Percentiles rank a stretch among this genome's conserved stretches.
Evolutionary conservation across 2,329 filamentous ascomycete genomes (phyloP).

Genomic region (Paraphaeosphaeria sporulosa): DNA sequence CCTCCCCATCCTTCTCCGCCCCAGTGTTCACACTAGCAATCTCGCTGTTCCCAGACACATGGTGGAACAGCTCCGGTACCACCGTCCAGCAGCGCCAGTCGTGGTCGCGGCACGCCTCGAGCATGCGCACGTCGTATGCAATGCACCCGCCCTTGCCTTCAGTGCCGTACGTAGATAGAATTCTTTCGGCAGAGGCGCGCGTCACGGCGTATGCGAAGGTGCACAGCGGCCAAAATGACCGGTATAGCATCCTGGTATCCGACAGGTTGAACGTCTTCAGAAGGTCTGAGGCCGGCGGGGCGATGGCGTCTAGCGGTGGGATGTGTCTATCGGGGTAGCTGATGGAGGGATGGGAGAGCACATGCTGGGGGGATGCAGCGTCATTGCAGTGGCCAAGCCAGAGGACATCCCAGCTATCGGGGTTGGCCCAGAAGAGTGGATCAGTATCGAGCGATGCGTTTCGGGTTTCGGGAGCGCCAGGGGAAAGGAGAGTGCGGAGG

Average conservation of each 20-base stretch:
- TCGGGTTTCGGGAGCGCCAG: background rate
- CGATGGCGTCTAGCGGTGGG: constrained; percentile 28
- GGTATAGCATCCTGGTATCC: constrained; percentile 5
- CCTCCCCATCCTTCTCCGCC: constrained; percentile 3
- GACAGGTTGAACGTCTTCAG: constrained; percentile 9
- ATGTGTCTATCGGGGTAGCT: constrained; percentile 41
- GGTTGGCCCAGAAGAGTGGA: constrained; percentile 10
- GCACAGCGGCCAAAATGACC: constrained; percentile 17
- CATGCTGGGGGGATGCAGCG: constrained; percentile 11
- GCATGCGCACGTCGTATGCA: constrained; percentile 49
- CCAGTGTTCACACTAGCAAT: constrained; percentile 29
- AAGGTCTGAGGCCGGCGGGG: constrained; percentile 24
- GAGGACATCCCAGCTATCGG: constrained; percentile 42
- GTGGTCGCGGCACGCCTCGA: constrained; percentile 48
- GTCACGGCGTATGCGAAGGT: constrained; percentile 20
- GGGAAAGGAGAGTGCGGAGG: constrained; percentile 10
- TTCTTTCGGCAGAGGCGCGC: constrained; percentile 34
- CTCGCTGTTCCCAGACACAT: constrained; percentile 40
- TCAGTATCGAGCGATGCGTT: constrained; percentile 7
- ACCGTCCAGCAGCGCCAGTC: constrained; percentile 47
- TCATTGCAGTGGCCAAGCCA: constrained; percentile 46
- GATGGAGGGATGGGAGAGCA: constrained; percentile 25
- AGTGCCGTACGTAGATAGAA: constrained; percentile 33
- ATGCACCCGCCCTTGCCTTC: constrained; percentile 30
- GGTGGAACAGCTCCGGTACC: constrained; percentile 52